Evolutionary conservation across 805 yeast species (phyloP).

Genomic region (Kodamaea kaohsiungensis): DNA sequence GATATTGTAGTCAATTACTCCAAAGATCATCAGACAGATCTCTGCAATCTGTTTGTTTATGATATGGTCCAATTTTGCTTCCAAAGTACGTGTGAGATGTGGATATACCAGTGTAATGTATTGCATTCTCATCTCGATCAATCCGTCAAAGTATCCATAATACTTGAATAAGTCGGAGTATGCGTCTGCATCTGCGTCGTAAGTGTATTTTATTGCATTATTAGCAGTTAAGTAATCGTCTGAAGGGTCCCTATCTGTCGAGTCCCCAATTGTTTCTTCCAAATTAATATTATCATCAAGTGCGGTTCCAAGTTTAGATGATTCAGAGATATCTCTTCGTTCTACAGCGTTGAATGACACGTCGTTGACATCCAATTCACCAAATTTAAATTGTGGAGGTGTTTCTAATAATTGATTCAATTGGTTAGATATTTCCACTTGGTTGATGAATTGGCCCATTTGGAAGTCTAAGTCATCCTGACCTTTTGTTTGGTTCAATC

Average conservation of each 20-base stretch:
- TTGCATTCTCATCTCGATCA: constrained; percentile 16
- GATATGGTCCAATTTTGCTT: constrained; percentile 18
- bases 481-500: not conserved
- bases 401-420: not conserved
- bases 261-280: not conserved
- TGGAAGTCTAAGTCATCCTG: constrained; percentile 1
- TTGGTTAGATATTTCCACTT: not conserved
- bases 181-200: not conserved
- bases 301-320: not conserved
- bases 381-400: constrained; percentile 6
- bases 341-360: constrained; percentile 2
- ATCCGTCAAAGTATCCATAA: constrained; percentile 17
- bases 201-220: not conserved
- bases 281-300: not conserved
- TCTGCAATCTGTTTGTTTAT: constrained; percentile 17
- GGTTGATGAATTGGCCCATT: not conserved
- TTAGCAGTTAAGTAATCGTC: not conserved
- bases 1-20: constrained; percentile 33
- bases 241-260: not conserved
- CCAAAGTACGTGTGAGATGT: constrained; percentile 14
- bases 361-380: constrained; percentile 5
- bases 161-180: constrained; percentile 1
- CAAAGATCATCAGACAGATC: constrained; percentile 18
- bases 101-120: constrained; percentile 25
- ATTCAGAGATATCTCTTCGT: not conserved